phyloP scores from a whole-genome alignment of 2,329 filamentous ascomycete genomes.

The Albophoma yamanashiensis region DNA sequence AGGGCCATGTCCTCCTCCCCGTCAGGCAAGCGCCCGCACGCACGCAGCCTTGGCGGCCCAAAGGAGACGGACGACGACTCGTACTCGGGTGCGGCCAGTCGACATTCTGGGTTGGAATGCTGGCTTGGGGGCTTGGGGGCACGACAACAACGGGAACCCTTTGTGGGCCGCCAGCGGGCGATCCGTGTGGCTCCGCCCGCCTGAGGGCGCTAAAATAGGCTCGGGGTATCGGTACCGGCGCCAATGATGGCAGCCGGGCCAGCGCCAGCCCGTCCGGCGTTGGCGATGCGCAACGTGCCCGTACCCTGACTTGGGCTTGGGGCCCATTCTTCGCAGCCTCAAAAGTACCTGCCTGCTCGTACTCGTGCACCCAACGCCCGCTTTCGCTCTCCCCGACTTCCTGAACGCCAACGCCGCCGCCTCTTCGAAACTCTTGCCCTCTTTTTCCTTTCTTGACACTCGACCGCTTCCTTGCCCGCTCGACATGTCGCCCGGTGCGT shows the following conservation, averaged over 20 bases:
- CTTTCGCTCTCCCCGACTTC: neutral
- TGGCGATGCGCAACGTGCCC: neutral
- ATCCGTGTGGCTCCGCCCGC: neutral
- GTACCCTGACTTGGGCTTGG: neutral
- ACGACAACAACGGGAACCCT: neutral
- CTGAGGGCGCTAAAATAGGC: neutral
- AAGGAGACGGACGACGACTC: neutral
- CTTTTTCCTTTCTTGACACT: neutral
- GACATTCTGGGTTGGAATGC: neutral
- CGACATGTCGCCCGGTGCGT: slow-evolving; percentile 14
- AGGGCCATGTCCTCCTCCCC: no score
- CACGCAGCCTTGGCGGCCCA: no score
- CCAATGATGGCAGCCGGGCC: neutral
- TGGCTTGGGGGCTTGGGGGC: no score
- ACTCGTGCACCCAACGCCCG: neutral
- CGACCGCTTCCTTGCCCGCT: neutral
- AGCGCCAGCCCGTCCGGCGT: neutral
- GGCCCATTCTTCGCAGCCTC: neutral
- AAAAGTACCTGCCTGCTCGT: neutral
- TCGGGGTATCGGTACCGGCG: neutral
- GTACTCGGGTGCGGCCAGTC: no score
- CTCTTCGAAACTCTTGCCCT: no score
- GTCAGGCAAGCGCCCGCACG: no score
- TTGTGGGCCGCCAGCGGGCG: neutral
- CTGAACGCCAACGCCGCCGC: no score